A percentile compares a stretch with the other conserved stretches of the same genome.
Conservation (phyloP, 1,284 basidiomycete species). For the Phellopilus nigrolimitatus region DNA sequence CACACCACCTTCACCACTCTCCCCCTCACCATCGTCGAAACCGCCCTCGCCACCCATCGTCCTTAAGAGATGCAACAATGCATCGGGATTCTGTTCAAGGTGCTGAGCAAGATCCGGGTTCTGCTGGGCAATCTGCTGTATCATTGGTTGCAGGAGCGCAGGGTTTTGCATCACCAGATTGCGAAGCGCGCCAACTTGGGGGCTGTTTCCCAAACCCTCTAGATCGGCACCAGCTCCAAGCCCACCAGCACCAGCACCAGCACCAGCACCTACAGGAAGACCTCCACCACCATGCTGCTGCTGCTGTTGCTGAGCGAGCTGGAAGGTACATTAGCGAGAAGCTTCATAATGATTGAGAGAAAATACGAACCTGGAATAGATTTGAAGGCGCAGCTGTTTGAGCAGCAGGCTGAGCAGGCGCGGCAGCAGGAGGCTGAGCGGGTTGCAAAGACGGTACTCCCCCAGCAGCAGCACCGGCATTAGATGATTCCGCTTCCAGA, state of each 20-base stretch:
- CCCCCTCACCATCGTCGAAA: conserved; percentile 40
- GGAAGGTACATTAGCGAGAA: conserved; percentile 16
- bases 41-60: conserved; percentile 32
- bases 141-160: conserved; percentile 66
- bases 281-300: conserved; percentile 37
- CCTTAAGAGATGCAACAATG: conserved; percentile 62
- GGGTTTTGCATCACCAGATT: conserved; percentile 75
- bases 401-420: conserved; percentile 32
- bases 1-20: conserved; percentile 40
- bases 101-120: conserved; percentile 74
- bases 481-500: conserved; percentile 46
- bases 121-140: conserved; percentile 73
- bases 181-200: conserved; percentile 65
- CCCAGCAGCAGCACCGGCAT: conserved; percentile 32
- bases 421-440: conserved; percentile 30
- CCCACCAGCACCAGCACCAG: conserved; percentile 31
- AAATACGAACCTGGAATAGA: conserved; percentile 60
- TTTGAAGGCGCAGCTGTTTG: conserved; percentile 52
- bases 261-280: conserved; percentile 26
- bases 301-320: conserved; percentile 73
- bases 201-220: conserved; percentile 51
- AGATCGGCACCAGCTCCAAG: conserved; percentile 42
- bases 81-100: conserved; percentile 67
- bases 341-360: neutral
- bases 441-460: conserved; percentile 33